These are phyloP conservation scores for Artemisia tridentata DNA, from an alignment of 129 eudicot species.

Conservation along the genomic window DNA sequence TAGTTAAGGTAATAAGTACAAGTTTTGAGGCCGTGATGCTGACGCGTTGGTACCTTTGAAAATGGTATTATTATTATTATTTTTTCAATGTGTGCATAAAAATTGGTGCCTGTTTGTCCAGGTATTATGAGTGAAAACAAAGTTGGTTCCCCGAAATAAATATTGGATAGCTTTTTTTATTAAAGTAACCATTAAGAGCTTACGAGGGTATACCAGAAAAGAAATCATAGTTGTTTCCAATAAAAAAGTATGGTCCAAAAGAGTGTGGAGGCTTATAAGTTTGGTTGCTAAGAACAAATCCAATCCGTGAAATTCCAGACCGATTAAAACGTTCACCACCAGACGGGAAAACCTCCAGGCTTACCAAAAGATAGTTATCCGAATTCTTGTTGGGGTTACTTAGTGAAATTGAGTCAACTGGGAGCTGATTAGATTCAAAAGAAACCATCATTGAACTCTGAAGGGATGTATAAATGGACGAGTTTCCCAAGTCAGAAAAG, in stretches of 20 bases:
- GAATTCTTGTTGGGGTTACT: slow-evolving; percentile 44
- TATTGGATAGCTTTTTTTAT: neutral
- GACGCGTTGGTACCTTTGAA: neutral
- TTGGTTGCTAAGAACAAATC: slow-evolving; percentile 64
- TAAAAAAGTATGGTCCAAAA: slow-evolving; percentile 74
- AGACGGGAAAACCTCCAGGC: slow-evolving; percentile 58
- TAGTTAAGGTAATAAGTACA: neutral
- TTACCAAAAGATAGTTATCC: slow-evolving; percentile 46
- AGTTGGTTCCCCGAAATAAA: neutral
- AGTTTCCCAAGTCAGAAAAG: slow-evolving; percentile 61
- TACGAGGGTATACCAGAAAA: slow-evolving; percentile 48
- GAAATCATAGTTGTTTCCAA: slow-evolving; percentile 38
- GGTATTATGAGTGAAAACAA: neutral
- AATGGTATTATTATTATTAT: neutral
- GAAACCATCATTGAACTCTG: slow-evolving; percentile 36
- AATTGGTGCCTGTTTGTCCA: neutral
- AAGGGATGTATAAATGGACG: slow-evolving; percentile 40
- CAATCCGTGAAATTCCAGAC: slow-evolving; percentile 52
- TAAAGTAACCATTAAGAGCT: neutral
- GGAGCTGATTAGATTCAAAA: slow-evolving; percentile 40
- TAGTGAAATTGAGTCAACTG: slow-evolving; percentile 66
- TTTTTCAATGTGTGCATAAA: too few relatives aligned
- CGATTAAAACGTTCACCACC: slow-evolving; percentile 57
- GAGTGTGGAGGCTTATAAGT: slow-evolving; percentile 60
- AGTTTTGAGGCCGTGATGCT: neutral